Base-by-base conservation (phyloP, 208 protist genomes). In the Hexamita inflata region DNA sequence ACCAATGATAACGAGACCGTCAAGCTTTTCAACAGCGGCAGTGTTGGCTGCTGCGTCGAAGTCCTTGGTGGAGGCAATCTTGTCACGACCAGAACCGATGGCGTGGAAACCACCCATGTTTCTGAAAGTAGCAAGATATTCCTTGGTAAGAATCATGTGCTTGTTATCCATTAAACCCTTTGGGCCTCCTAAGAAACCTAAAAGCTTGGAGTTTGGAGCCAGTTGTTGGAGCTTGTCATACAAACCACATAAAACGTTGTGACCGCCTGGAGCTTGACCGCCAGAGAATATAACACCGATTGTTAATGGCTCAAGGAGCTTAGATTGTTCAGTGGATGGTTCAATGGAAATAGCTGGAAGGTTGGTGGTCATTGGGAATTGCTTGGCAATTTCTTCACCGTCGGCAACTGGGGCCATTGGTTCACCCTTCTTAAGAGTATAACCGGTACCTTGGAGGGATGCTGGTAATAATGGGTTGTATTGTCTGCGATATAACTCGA, bases 81-180 rank as follows among this genome's bases (percentile, higher is more conserved):
- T 87, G 45, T 81, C 78, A 41, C 84, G 60, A 19, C 84, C 85
- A 58, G 82, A 80, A 38, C 80, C 59, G 58, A 86, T 80, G 30
- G 84, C 74, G 70, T 84, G 58, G 75, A 87, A 87, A 30, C 85
- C 85, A 45, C 85, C 85, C 32, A 67, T 66, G 64, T 87, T 87
- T 58, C 83, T 73, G 49, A 82, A 85, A 32, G 49, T 26, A 28
- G 61, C 77, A 32, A 87, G 38, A 34, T 75, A 58, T 28, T 83
- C 68, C 0, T 38, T 58, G 42, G 49, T 73, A 30, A 88, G 49
- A 15, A 73, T 35, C 0, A 78, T 7, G 40, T 75, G 42, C 0
- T 77, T 38, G 30, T 81, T 75, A 0, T 60, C 19, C 4, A 81
- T 9, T 28, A 81, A n/a, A 57, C 78, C 78, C 11, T n/a, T 32